Base-by-base conservation (phyloP, 1,284 basidiomycete species). In the Cystobasidium pallidum region DNA sequence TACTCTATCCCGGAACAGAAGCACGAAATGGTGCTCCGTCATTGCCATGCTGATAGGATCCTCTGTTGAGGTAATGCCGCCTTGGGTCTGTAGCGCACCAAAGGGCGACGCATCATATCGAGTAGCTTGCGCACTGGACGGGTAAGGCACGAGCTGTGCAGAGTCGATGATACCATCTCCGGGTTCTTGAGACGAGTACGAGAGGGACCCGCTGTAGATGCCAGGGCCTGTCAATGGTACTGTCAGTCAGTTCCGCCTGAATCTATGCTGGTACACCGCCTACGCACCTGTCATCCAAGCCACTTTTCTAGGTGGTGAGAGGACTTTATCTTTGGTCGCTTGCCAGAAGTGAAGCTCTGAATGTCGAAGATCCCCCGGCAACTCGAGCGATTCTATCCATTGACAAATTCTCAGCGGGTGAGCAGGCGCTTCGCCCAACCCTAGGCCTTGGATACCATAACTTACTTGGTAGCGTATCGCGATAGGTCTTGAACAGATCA, bases 1-100 rank as follows among this genome's bases (percentile, higher is more conserved):
- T 7, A 98, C 85, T 41, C 88, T 85, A 79, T 95, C 90, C 41
- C 84, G 83, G 81, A 94, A 97, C 1, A 99, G 84, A 15, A 98
- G 81, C 26, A 99, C 83, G 79, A 94, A 92, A 79, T 99, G 95
- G 80, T 93, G 96, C 79, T 95, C 91, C 0, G 94, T 96, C 71
- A 96, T 82, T 17, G 88, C 86, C 77, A 96, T 88, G 2, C 91
- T 91, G 10, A 88, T 78, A 1, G 91, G 91, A 11, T 84, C 77
- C 51, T 85, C 84, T 4, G 80, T 76, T 30, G 49, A 45, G 8
- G 28, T 47, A 2, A 65, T 51, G 39, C 24, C 47, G 32, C 3
- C 24, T 41, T 21, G 28, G 0, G 13, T 1, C 59, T 77, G 36
- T 81, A 76, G 71, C 17, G 17, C n/a, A 81, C 26, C 73, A 65